Conservation (phyloP, 192 early-diverging fungal species). For the Tieghemiomyces parasiticus region DNA sequence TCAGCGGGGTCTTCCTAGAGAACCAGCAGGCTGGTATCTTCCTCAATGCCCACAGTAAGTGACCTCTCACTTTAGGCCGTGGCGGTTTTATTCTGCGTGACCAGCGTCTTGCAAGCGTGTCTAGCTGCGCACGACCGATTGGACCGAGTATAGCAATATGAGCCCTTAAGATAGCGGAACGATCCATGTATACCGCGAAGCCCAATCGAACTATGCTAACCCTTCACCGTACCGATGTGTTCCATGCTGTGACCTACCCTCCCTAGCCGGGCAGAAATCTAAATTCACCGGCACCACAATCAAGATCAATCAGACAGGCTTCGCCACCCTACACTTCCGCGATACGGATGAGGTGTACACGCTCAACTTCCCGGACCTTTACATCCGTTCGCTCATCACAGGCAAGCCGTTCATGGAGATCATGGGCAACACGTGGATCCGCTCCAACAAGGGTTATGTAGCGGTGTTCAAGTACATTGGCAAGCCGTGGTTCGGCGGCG, state of each 20-base stretch:
- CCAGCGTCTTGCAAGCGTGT: no score
- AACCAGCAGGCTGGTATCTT: constrained; percentile 40
- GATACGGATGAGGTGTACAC: constrained; percentile 49
- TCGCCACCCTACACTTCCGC: constrained; percentile 44
- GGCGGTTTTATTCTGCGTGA: no score
- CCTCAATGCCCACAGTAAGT: constrained; percentile 41
- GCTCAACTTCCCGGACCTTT: constrained; percentile 54
- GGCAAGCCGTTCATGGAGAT: constrained; percentile 48
- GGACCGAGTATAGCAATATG: no score
- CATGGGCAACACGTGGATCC: constrained; percentile 39
- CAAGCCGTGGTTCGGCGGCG: constrained; percentile 65
- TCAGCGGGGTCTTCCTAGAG: constrained; percentile 50
- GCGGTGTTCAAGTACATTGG: constrained; percentile 56
- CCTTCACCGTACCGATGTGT: no score
- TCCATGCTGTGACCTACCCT: no score
- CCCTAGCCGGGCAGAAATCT: constrained; percentile 47
- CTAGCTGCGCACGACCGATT: no score
- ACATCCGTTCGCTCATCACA: constrained; percentile 58
- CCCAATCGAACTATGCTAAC: no score
- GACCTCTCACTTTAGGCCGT: no score
- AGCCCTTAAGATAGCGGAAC: no score
- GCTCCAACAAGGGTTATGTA: constrained; percentile 30
- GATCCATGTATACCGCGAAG: no score
- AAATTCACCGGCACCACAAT: constrained; percentile 60
- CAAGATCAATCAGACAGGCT: constrained; percentile 63